These are phyloP conservation scores for Rhytidiadelphus loreus DNA, from an alignment of 225 moss, liverwort and hornwort species.

Conservation along the genomic window DNA sequence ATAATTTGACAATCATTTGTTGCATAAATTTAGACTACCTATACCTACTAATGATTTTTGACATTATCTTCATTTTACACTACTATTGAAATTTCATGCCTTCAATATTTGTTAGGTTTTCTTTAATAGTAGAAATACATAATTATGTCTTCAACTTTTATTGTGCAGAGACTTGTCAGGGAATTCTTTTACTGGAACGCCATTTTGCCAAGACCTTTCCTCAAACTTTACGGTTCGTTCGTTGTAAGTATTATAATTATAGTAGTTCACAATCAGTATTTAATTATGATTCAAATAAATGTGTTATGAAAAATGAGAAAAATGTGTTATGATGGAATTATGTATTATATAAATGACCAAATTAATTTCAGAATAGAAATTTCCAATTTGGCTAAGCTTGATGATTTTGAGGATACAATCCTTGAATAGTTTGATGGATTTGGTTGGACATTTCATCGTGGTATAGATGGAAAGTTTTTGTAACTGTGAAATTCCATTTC, in stretches of 20 bases:
- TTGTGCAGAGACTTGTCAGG: not conserved
- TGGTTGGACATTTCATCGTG: not conserved
- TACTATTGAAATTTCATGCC: too few relatives aligned
- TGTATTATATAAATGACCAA: not conserved
- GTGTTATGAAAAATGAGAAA: too few relatives aligned
- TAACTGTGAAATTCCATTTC: not conserved
- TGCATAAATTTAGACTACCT: not conserved
- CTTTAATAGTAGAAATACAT: not conserved
- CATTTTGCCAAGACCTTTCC: not conserved
- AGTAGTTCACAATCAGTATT: not conserved
- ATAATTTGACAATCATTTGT: not conserved
- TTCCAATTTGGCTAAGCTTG: too few relatives aligned
- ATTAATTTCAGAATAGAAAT: not conserved
- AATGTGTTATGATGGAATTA: not conserved
- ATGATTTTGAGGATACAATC: not conserved
- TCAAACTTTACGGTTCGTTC: not conserved
- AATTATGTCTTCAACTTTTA: not conserved
- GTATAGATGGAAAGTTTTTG: too few relatives aligned
- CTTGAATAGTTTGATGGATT: not conserved
- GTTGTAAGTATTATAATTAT: not conserved
- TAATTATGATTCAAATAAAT: not conserved
- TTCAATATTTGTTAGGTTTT: not conserved
- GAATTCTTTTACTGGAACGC: not conserved
- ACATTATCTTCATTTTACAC: too few relatives aligned
- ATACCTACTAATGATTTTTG: too few relatives aligned